These are phyloP conservation scores for Xylariaceae sp. DNA, from an alignment of 2,329 filamentous ascomycete species.

Conservation along the genomic window DNA sequence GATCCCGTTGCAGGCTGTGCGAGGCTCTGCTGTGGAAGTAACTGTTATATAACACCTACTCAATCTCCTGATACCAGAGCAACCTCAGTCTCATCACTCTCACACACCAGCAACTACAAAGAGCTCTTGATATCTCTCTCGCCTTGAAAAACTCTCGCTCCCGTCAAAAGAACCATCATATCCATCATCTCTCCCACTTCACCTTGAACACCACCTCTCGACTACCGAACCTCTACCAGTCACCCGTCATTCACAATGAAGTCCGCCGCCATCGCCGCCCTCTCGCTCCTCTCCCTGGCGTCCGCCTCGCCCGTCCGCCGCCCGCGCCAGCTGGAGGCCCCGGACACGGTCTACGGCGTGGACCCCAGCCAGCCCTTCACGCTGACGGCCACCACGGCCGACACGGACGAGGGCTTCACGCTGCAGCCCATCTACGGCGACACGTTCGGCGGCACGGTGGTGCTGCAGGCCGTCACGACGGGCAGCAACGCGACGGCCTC, in stretches of 20 bases:
- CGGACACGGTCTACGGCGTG: conserved; percentile 7
- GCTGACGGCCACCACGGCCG: conserved; percentile 1
- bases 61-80: no score
- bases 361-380: conserved; percentile 5
- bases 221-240: no score
- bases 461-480: conserved; percentile 1
- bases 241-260: conserved; percentile 2
- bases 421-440: conserved; percentile 2
- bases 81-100: no score
- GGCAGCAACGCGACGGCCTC: neutral
- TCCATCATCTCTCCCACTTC: no score
- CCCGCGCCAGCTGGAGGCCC: neutral
- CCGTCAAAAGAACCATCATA: no score
- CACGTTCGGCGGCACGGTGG: neutral
- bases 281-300: neutral
- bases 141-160: no score
- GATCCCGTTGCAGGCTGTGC: no score
- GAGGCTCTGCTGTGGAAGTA: no score
- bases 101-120: no score
- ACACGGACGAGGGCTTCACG: neutral
- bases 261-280: neutral
- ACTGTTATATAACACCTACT: no score
- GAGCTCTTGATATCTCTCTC: no score
- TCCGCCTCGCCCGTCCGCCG: conserved; percentile 2
- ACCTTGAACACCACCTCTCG: no score